A percentile compares a stretch with the other conserved stretches of the same genome.
phyloP scores from a whole-genome alignment of 2,329 filamentous ascomycete genomes.

The Aureobasidium sp. region DNA sequence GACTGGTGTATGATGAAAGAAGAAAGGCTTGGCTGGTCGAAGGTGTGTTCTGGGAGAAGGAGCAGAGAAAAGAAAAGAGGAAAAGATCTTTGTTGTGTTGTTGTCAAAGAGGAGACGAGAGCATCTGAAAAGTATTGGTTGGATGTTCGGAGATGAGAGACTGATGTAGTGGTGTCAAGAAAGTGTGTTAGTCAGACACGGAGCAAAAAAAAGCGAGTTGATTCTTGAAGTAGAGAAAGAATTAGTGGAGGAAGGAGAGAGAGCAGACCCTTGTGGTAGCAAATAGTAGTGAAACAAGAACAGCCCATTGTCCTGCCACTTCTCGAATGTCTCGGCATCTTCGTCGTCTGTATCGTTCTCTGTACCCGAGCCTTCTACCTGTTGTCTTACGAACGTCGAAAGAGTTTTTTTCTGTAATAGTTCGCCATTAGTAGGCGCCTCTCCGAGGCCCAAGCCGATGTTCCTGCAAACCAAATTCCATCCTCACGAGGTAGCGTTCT shows the following conservation, averaged over 20 bases:
- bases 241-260: background rate
- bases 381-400: background rate
- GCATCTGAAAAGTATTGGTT: too few relatives aligned
- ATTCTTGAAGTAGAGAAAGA: background rate
- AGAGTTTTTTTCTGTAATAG: too few relatives aligned
- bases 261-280: background rate
- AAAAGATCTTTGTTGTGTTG: background rate
- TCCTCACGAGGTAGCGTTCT: too few relatives aligned
- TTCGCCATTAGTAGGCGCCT: too few relatives aligned
- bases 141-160: too few relatives aligned
- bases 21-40: too few relatives aligned
- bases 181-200: too few relatives aligned
- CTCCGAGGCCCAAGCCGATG: too few relatives aligned
- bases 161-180: too few relatives aligned
- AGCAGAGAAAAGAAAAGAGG: too few relatives aligned
- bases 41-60: background rate
- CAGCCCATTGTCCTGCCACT: background rate
- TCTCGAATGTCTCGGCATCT: too few relatives aligned
- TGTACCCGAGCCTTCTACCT: background rate
- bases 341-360: background rate
- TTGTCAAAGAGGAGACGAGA: background rate
- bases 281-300: background rate
- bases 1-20: background rate
- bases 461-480: too few relatives aligned
- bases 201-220: background rate